phyloP scores from a whole-genome alignment of 2,329 filamentous ascomycete species.

The Colletotrichum sp. region DNA sequence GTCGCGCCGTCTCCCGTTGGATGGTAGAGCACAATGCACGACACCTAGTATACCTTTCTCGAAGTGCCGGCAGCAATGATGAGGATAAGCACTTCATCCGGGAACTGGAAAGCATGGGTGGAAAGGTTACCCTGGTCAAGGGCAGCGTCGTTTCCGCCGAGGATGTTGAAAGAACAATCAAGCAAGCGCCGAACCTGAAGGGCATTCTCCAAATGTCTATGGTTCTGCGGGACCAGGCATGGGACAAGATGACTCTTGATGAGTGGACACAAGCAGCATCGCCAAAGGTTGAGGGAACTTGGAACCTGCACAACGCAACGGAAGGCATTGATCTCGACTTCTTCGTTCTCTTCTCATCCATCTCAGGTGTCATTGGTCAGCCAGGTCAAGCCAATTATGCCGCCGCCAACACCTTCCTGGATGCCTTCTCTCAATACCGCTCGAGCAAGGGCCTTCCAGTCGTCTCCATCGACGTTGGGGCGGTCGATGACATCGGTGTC shows the following conservation, averaged over 20 bases:
- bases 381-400: slow-evolving; percentile 43
- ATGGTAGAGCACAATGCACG: slow-evolving; percentile 31
- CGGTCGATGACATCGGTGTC: slow-evolving; percentile 40
- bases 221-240: slow-evolving; percentile 28
- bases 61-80: slow-evolving; percentile 18
- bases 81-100: slow-evolving; percentile 20
- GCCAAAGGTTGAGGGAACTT: slow-evolving; percentile 46
- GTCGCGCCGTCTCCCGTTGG: slow-evolving; percentile 29
- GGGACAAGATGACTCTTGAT: slow-evolving; percentile 39
- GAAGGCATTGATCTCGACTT: slow-evolving; percentile 33
- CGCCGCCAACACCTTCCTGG: slow-evolving; percentile 44
- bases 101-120: slow-evolving; percentile 29
- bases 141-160: slow-evolving; percentile 33
- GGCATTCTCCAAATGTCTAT: slow-evolving; percentile 46
- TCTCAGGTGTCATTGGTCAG: slow-evolving; percentile 35
- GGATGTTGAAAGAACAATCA: slow-evolving; percentile 29
- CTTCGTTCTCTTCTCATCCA: slow-evolving; percentile 39
- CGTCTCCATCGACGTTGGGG: slow-evolving; percentile 41
- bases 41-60: slow-evolving; percentile 28
- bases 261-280: slow-evolving; percentile 37
- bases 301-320: slow-evolving; percentile 41
- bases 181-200: slow-evolving; percentile 30
- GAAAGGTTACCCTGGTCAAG: slow-evolving; percentile 26
- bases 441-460: slow-evolving; percentile 36
- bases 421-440: slow-evolving; percentile 41